Conservation (phyloP, 805 yeast genomes). For the Nakazawaea ishiwadae region DNA sequence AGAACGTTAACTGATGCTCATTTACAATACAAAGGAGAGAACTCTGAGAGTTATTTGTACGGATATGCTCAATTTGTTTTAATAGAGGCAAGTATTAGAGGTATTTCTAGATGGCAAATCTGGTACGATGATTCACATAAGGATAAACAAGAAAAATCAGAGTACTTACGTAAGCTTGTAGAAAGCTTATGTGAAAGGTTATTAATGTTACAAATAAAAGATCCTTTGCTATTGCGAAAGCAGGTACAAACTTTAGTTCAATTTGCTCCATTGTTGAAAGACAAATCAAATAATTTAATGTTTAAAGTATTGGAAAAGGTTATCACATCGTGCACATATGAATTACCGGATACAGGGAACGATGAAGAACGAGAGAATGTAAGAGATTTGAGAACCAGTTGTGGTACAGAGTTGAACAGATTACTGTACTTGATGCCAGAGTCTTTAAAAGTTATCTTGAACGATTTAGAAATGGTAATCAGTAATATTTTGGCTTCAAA, state of each 20-base stretch:
- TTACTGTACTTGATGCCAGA: slow-evolving; percentile 95
- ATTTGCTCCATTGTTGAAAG: slow-evolving; percentile 85
- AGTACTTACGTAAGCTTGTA: slow-evolving; percentile 46
- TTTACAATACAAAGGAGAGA: slow-evolving; percentile 50
- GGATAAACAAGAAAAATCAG: slow-evolving; percentile 48
- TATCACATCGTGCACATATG: slow-evolving; percentile 77
- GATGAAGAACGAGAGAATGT: slow-evolving; percentile 78
- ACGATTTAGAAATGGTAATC: slow-evolving; percentile 79
- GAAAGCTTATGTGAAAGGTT: slow-evolving; percentile 72
- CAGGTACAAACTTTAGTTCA: slow-evolving; percentile 91
- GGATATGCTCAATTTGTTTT: slow-evolving; percentile 81
- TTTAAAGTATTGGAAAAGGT: slow-evolving; percentile 83
- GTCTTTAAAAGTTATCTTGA: slow-evolving; percentile 72
- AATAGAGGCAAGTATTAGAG: slow-evolving; percentile 86
- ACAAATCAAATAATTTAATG: slow-evolving; percentile 59
- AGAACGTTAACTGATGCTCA: slow-evolving; percentile 51
- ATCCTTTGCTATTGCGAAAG: slow-evolving; percentile 77
- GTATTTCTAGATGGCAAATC: slow-evolving; percentile 91
- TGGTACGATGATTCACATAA: slow-evolving; percentile 69
- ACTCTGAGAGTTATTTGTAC: slow-evolving; percentile 62
- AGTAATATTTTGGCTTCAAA: slow-evolving; percentile 60
- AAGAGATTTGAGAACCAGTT: slow-evolving; percentile 81
- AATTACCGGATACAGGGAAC: slow-evolving; percentile 60
- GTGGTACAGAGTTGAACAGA: slow-evolving; percentile 93
- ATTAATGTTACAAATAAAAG: slow-evolving; percentile 68